Conservation (phyloP, 129 eudicot genomes). For the Gnaphalium uliginosum region DNA sequence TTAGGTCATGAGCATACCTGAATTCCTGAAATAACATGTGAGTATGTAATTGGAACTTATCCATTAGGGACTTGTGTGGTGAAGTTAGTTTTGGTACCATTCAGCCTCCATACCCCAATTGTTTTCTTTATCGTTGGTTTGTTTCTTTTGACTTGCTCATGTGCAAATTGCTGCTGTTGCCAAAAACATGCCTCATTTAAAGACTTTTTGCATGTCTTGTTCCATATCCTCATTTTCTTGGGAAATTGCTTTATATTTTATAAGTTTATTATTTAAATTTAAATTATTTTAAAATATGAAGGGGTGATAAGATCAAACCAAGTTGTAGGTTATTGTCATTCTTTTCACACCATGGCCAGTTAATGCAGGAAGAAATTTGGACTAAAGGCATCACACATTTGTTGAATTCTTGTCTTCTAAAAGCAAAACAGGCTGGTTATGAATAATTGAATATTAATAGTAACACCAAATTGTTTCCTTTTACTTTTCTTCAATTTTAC, state of each 20-base stretch:
- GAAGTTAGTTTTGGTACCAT: constrained; percentile 14
- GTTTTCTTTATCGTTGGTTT: constrained; percentile 29
- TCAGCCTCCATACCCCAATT: constrained; percentile 29
- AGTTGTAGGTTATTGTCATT: constrained; percentile 29
- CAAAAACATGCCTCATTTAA: constrained; percentile 21
- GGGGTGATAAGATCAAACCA: constrained; percentile 38
- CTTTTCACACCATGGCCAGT: constrained; percentile 39
- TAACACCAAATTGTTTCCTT: constrained; percentile 1
- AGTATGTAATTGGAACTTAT: constrained; percentile 5
- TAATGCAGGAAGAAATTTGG: constrained; percentile 34
- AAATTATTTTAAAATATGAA: neutral
- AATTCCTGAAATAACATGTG: constrained; percentile 14
- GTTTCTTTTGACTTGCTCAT: constrained; percentile 34
- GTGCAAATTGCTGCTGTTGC: constrained; percentile 33
- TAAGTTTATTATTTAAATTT: neutral
- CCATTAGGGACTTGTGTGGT: neutral
- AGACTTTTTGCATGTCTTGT: constrained; percentile 14
- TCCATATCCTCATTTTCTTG: constrained; percentile 21
- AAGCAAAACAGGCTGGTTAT: constrained; percentile 32
- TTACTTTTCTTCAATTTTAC: constrained; percentile 8
- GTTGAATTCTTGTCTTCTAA: constrained; percentile 38
- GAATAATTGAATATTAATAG: constrained; percentile 24
- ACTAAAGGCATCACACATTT: constrained; percentile 32
- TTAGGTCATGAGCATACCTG: constrained; percentile 1
- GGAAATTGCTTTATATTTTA: constrained; percentile 3